Conservation (phyloP, 805 yeast species). For the Hagleromyces aurorensis region DNA sequence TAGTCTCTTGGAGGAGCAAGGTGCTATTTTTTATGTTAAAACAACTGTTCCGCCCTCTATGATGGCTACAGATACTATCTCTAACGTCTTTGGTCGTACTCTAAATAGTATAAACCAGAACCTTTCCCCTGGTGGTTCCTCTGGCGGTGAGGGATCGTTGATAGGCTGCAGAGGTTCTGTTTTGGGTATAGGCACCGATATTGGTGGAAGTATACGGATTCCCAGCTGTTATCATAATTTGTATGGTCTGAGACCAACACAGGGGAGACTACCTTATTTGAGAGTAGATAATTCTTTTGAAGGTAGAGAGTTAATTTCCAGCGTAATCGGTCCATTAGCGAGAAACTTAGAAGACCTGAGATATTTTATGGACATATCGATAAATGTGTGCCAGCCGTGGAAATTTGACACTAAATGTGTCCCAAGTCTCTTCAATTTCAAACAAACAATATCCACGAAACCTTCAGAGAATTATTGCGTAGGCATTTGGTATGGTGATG, state of each 20-base stretch:
- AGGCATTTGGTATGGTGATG: constrained; percentile 16
- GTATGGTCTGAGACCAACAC: constrained; percentile 21
- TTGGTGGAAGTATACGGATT: constrained; percentile 55
- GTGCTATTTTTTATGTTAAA: constrained; percentile 53
- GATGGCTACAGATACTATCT: constrained; percentile 53
- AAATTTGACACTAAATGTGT: constrained; percentile 9
- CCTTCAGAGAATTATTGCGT: constrained; percentile 6
- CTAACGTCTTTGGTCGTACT: constrained; percentile 47
- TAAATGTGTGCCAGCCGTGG: constrained; percentile 11
- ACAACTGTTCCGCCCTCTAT: constrained; percentile 55
- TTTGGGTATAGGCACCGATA: constrained; percentile 53
- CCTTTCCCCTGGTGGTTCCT: constrained; percentile 52
- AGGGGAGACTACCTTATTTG: constrained; percentile 20
- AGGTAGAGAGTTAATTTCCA: constrained; percentile 49
- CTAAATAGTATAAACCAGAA: constrained; percentile 43
- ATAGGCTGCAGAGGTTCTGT: constrained; percentile 47
- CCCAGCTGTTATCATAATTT: constrained; percentile 51
- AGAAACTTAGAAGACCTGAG: constrained; percentile 43
- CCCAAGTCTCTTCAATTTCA: constrained; percentile 9
- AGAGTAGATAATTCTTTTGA: constrained; percentile 35
- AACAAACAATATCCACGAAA: too few relatives aligned
- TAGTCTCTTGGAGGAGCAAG: constrained; percentile 23
- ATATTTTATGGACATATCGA: constrained; percentile 36
- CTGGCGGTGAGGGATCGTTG: constrained; percentile 57
- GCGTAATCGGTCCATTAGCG: constrained; percentile 50